Base-by-base conservation (phyloP, 1,284 basidiomycete species). In the Naganishia albida region DNA sequence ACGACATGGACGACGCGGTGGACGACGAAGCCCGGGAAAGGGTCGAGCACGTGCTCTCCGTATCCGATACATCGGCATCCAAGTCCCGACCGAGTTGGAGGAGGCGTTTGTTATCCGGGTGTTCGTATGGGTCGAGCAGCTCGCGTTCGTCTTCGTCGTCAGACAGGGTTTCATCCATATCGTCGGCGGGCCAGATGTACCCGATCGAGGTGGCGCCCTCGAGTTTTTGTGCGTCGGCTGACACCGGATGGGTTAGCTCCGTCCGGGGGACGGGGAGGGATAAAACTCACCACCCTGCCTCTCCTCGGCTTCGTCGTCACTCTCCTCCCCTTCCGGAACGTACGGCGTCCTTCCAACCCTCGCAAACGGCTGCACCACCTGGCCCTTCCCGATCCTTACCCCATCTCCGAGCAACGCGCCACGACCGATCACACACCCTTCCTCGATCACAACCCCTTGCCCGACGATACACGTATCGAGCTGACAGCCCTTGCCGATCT, bases 321-420 rank as follows among this genome's bases (percentile, higher is more conserved):
- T 79, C 42, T 80, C 80, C 28, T 82, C 81, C 15, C 81, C 80
- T 3, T 82, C 81, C 23, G 85, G 84, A 88, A 53, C 83, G 62
- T 90, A 89, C 71, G 89, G 87, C 71, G 87, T 82, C 86, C 67
- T 83, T 79, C 77, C 92, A 50, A 98, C 81, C 62, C 91, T 82
- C 70, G 87, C 85, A 72, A 90, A 93, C 25, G 86, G 84, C 26
- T 81, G 79, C 40, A 97, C 74, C 60, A 77, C 80, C n/a, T 89
- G 88, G 34, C 85, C 85, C 54, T 88, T 87, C 62, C 86, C 86
- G 52, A 97, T 84, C 48, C 78, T 81, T 39, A 90, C 93, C 7
- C 85, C 85, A 48, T 86, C 81, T 10, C 91, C 93, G 30, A 97
- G 69, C 62, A 83, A 74, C 25, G 75, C 77, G 16, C 81, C 80